Percentiles rank a stretch among this genome's conserved stretches.
Evolutionary conservation across 2,329 filamentous ascomycete genomes (phyloP).

Genomic region (Talaromyces piceae): DNA sequence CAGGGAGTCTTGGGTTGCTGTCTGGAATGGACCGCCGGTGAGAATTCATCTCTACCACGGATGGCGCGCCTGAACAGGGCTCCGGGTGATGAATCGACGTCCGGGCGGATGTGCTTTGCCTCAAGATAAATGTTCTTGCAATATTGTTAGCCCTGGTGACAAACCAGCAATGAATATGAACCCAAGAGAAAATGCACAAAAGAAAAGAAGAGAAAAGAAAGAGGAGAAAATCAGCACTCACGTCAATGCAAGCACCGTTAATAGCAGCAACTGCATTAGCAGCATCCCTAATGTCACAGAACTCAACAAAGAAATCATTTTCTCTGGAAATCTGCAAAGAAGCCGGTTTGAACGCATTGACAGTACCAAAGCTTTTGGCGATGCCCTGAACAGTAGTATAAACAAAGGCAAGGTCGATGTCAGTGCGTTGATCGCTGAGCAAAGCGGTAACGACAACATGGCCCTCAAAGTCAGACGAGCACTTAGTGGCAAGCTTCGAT

Average conservation of each 20-base stretch:
- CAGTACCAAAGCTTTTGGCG: conserved; percentile 30
- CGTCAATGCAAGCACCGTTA: conserved; percentile 28
- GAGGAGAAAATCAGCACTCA: conserved; percentile 12
- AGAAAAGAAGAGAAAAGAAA: background rate
- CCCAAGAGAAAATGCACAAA: no score
- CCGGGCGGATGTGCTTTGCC: conserved; percentile 24
- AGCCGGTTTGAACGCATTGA: conserved; percentile 28
- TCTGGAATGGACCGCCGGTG: conserved; percentile 1
- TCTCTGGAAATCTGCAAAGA: conserved; percentile 22
- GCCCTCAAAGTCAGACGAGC: conserved; percentile 45
- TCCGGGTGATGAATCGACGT: conserved; percentile 16
- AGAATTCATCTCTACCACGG: conserved; percentile 4
- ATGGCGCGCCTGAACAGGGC: conserved; percentile 5
- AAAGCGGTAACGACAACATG: conserved; percentile 48
- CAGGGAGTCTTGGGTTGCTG: conserved; percentile 1
- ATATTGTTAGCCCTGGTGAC: background rate
- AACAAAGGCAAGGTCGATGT: conserved; percentile 20
- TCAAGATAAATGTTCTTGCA: conserved; percentile 25
- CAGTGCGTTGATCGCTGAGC: conserved; percentile 20
- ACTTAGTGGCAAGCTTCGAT: conserved; percentile 19
- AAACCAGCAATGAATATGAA: no score
- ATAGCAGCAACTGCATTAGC: conserved; percentile 29
- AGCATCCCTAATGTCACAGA: conserved; percentile 30
- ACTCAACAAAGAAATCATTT: conserved; percentile 33
- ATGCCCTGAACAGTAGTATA: conserved; percentile 44